A percentile compares a stretch with the other conserved stretches of the same genome.
Evolutionary conservation across 768 basidiomycete genomes (phyloP).

Genomic region (Suillus subaureus): DNA sequence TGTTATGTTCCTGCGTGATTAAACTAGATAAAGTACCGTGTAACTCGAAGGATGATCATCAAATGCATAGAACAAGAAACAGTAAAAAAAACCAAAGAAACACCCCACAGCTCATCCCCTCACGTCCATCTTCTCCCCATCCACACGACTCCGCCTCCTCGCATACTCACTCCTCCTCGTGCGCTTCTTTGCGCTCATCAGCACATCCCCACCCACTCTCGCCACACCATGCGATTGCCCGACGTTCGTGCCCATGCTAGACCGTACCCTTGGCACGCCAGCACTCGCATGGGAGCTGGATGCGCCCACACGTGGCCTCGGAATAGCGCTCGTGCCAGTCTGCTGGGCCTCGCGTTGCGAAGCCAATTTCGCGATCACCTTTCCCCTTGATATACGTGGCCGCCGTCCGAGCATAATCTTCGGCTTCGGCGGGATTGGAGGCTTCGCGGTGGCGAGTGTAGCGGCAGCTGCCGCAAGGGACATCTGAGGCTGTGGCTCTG

Average conservation of each 20-base stretch:
- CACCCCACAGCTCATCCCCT: slow-evolving; percentile 12
- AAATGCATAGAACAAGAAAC: slow-evolving; percentile 16
- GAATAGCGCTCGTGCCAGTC: slow-evolving; percentile 20
- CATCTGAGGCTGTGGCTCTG: slow-evolving; percentile 22
- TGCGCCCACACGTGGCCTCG: slow-evolving; percentile 14
- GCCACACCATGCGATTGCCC: slow-evolving; percentile 28
- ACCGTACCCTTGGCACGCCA: slow-evolving; percentile 38
- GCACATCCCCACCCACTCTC: slow-evolving; percentile 37
- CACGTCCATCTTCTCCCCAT: slow-evolving; percentile 14
- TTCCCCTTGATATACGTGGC: slow-evolving; percentile 80
- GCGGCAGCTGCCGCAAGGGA: slow-evolving; percentile 36
- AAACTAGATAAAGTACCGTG: not conserved
- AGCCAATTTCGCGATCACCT: slow-evolving; percentile 75
- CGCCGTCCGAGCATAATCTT: slow-evolving; percentile 50
- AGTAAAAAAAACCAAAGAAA: slow-evolving; percentile 3
- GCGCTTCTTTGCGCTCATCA: slow-evolving; percentile 71
- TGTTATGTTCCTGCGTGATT: not conserved
- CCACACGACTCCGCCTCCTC: slow-evolving; percentile 52
- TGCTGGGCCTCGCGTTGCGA: slow-evolving; percentile 60
- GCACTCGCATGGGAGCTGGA: slow-evolving; percentile 24
- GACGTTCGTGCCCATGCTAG: slow-evolving; percentile 50
- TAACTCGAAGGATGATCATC: slow-evolving; percentile 9
- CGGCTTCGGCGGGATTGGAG: slow-evolving; percentile 27
- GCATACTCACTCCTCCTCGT: slow-evolving; percentile 78
- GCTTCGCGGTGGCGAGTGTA: slow-evolving; percentile 21